Evolutionary conservation across 257 asterid species (phyloP).

Genomic region (Penstemon newberryi): DNA sequence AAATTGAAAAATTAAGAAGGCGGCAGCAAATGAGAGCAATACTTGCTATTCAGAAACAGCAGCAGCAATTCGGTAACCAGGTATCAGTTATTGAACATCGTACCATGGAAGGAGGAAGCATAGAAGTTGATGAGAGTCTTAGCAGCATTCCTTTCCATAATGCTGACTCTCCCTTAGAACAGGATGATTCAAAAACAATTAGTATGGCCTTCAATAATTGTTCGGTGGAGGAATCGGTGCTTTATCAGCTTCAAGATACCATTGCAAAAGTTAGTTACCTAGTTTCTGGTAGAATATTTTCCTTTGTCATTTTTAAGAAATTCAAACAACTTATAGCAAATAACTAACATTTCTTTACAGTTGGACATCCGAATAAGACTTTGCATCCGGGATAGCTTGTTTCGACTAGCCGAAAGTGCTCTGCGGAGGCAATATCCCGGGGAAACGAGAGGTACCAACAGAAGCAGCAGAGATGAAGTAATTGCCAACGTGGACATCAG

Average conservation of each 20-base stretch:
- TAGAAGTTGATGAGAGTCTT: constrained; percentile 47
- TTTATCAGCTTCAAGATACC: constrained; percentile 77
- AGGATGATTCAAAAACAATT: constrained; percentile 48
- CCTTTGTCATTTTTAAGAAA: neutral
- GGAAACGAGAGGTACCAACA: constrained; percentile 48
- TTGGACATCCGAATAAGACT: constrained; percentile 67
- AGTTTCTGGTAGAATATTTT: constrained; percentile 23
- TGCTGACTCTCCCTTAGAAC: constrained; percentile 53
- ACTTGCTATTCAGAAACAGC: constrained; percentile 86
- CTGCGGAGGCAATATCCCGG: constrained; percentile 59
- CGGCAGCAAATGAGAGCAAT: constrained; percentile 91
- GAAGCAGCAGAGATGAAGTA: constrained; percentile 46
- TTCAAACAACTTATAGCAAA: neutral
- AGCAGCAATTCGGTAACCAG: constrained; percentile 67
- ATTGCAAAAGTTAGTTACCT: constrained; percentile 53
- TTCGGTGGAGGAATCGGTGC: constrained; percentile 67
- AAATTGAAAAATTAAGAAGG: constrained; percentile 80
- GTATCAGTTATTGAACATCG: constrained; percentile 43
- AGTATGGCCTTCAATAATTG: constrained; percentile 41
- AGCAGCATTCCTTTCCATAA: constrained; percentile 46
- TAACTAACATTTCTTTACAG: constrained; percentile 40
- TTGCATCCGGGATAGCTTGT: constrained; percentile 82
- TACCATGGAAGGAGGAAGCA: constrained; percentile 49
- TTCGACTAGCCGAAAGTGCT: constrained; percentile 82
- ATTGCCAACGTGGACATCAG: constrained; percentile 42